These are phyloP conservation scores for Ceratobasidium sp. DNA, from an alignment of 1,284 basidiomycete genomes.

Conservation along the genomic window DNA sequence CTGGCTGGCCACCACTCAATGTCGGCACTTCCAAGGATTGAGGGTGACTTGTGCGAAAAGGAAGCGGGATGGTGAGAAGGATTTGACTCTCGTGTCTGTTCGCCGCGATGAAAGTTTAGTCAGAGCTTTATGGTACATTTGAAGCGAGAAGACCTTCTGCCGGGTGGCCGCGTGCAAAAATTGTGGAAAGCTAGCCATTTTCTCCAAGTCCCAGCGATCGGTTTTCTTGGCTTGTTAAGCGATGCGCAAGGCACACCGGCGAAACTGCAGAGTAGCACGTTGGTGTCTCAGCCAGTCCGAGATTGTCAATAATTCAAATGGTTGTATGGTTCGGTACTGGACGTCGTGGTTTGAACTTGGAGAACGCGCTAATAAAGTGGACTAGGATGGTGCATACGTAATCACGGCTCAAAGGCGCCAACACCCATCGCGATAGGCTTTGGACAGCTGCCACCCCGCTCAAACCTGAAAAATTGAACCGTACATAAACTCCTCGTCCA, in stretches of 20 bases:
- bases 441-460: not conserved
- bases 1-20: conserved; percentile 40
- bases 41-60: conserved; percentile 29
- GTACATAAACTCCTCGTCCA: too few relatives aligned
- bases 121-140: too few relatives aligned
- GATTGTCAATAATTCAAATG: too few relatives aligned
- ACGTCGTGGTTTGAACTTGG: too few relatives aligned
- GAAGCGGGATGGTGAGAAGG: conserved; percentile 24
- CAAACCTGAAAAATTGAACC: too few relatives aligned
- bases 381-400: not conserved
- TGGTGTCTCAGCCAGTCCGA: not conserved
- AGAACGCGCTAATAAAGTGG: too few relatives aligned
- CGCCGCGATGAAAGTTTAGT: conserved; percentile 11
- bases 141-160: not conserved
- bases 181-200: not conserved
- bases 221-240: too few relatives aligned
- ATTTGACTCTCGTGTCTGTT: conserved; percentile 12
- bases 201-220: not conserved
- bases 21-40: conserved; percentile 32
- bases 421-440: not conserved
- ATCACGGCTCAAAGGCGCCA: conserved; percentile 12
- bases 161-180: not conserved
- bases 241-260: not conserved
- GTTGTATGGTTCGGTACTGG: conserved; percentile 1
- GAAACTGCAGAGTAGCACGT: not conserved